Conservation (phyloP, 2,329 filamentous ascomycete genomes). For the Podosphaera aphanis region DNA sequence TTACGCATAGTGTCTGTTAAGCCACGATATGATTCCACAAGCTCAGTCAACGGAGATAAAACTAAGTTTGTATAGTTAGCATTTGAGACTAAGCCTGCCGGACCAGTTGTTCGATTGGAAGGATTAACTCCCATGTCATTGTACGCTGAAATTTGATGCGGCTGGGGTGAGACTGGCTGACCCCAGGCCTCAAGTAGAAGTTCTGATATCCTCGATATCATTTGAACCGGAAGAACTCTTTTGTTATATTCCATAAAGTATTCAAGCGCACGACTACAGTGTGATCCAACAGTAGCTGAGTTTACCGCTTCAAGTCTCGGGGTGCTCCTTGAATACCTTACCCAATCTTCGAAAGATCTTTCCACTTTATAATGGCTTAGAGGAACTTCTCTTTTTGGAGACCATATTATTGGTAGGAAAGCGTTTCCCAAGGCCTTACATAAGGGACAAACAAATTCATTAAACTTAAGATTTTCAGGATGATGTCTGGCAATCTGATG, state of each 20-base stretch:
- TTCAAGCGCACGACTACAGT: conserved; percentile 5
- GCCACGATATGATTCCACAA: conserved; percentile 36
- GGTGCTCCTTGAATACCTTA: conserved; percentile 3
- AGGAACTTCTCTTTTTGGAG: conserved; percentile 66
- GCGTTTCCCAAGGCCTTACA: conserved; percentile 93
- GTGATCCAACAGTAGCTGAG: conserved; percentile 1
- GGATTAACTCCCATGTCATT: conserved; percentile 7
- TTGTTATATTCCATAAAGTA: conserved; percentile 12
- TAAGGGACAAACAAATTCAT: conserved; percentile 88
- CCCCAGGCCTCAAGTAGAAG: conserved; percentile 13
- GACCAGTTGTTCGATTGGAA: conserved; percentile 11
- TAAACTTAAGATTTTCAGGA: conserved; percentile 52
- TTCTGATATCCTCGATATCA: conserved; percentile 11
- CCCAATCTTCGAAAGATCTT: conserved; percentile 30
- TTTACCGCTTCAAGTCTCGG: conserved; percentile 6
- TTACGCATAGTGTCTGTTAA: conserved; percentile 32
- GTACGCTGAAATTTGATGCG: conserved; percentile 3
- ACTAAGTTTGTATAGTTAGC: conserved; percentile 19
- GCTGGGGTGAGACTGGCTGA: background rate
- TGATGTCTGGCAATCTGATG: conserved; percentile 90
- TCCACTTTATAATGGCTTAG: conserved; percentile 43
- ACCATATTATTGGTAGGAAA: conserved; percentile 90
- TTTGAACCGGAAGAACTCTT: conserved; percentile 6
- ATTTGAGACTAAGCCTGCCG: conserved; percentile 13
- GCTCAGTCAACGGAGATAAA: conserved; percentile 23